Evolutionary conservation across 352 stramenopile genomes (phyloP).

Genomic region (Globisporangium cystogenes): DNA sequence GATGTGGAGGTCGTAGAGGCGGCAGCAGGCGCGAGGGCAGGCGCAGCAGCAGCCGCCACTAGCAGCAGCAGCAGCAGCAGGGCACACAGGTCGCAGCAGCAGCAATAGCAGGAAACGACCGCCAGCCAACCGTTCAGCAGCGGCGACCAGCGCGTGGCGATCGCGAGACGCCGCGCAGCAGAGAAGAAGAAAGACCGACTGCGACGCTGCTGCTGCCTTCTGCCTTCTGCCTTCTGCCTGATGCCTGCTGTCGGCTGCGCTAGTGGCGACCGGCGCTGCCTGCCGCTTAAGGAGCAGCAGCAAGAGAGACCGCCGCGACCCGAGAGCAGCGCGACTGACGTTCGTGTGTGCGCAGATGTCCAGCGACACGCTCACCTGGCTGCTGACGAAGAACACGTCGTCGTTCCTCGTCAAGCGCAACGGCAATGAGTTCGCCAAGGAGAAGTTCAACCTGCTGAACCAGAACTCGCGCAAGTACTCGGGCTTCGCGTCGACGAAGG

Average conservation of each 20-base stretch:
- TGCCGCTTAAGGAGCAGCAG: too few relatives aligned
- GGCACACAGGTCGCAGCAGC: neutral
- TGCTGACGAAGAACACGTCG: constrained; percentile 95
- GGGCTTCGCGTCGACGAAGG: constrained; percentile 92
- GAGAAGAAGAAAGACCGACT: neutral
- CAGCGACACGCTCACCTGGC: constrained; percentile 94
- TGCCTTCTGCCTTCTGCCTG: too few relatives aligned
- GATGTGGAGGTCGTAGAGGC: neutral
- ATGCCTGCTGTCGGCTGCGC: neutral
- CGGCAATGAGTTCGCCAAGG: constrained; percentile 87
- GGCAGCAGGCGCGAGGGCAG: neutral
- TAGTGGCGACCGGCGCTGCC: neutral
- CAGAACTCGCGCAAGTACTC: constrained; percentile 97
- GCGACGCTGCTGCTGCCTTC: neutral
- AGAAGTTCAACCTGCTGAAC: constrained; percentile 96
- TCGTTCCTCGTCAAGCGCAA: constrained; percentile 95
- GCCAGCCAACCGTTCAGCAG: neutral
- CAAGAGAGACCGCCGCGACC: too few relatives aligned
- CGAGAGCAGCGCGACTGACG: neutral
- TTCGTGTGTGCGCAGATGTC: constrained; percentile 59
- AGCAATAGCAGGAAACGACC: neutral
- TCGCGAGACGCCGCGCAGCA: too few relatives aligned
- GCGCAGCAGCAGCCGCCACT: neutral
- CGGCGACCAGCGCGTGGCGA: neutral
- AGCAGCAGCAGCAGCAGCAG: constrained; percentile 1